Conservation (phyloP, 768 basidiomycete species). For the Pluteus cervinus region DNA sequence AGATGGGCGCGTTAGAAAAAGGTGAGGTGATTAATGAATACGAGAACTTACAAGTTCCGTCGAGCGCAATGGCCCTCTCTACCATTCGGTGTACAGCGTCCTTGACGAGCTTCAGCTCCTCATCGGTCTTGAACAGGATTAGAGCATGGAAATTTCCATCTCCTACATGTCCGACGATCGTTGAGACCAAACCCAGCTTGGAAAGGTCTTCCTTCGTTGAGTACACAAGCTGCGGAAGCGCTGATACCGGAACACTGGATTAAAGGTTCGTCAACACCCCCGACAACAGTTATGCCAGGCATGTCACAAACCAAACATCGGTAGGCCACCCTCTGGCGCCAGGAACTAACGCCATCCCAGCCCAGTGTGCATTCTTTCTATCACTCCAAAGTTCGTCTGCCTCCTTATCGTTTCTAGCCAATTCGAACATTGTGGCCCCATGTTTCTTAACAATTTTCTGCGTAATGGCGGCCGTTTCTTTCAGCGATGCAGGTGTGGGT, state of each 20-base stretch:
- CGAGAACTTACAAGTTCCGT: slow-evolving; percentile 58
- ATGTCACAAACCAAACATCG: slow-evolving; percentile 57
- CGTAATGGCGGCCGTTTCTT: slow-evolving; percentile 56
- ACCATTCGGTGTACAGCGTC: slow-evolving; percentile 57
- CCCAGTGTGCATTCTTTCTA: slow-evolving; percentile 59
- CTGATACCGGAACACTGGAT: slow-evolving; percentile 54
- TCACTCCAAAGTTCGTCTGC: slow-evolving; percentile 71
- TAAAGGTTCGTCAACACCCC: no score
- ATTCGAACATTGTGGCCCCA: slow-evolving; percentile 60
- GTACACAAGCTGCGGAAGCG: slow-evolving; percentile 54
- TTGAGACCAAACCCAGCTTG: slow-evolving; percentile 47
- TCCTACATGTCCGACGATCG: slow-evolving; percentile 73
- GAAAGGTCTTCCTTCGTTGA: slow-evolving; percentile 70
- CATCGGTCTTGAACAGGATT: slow-evolving; percentile 51
- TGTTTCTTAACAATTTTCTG: slow-evolving; percentile 54
- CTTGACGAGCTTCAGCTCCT: slow-evolving; percentile 37
- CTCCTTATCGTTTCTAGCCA: slow-evolving; percentile 59
- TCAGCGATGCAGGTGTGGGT: slow-evolving; percentile 48
- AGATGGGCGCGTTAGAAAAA: background rate
- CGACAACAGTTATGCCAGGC: no score
- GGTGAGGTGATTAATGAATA: background rate
- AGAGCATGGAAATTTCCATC: slow-evolving; percentile 54
- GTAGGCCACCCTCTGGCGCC: slow-evolving; percentile 62
- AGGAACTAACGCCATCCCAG: slow-evolving; percentile 49
- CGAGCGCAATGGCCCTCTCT: slow-evolving; percentile 58